Evolutionary conservation across 257 asterid genomes (phyloP).

Genomic region (Ballota nigra): DNA sequence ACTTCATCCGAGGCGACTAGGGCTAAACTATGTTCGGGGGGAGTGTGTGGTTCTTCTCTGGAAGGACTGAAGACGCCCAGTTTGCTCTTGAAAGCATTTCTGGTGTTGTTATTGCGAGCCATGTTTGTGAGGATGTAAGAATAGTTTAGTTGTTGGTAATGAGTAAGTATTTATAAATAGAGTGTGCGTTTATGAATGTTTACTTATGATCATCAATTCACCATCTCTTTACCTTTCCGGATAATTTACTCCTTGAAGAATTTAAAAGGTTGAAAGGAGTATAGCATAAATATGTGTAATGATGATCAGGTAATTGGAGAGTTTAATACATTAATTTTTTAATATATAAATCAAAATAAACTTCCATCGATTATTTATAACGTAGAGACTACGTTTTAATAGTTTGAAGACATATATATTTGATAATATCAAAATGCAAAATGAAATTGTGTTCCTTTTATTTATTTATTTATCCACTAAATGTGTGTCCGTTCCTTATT

Average conservation of each 20-base stretch:
- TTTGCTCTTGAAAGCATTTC: neutral
- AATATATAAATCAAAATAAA: no score
- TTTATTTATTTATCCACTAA: no score
- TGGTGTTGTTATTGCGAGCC: neutral
- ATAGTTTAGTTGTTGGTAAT: neutral
- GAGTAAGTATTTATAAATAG: neutral
- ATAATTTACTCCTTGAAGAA: neutral
- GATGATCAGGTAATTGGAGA: no score
- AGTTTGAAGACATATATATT: no score
- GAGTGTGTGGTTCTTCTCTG: neutral
- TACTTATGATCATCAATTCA: neutral
- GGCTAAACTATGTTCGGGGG: neutral
- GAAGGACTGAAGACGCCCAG: neutral
- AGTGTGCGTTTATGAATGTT: neutral
- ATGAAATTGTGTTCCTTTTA: no score
- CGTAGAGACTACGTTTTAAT: no score
- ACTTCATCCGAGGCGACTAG: neutral
- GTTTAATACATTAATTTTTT: no score
- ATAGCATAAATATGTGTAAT: neutral
- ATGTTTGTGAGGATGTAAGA: neutral
- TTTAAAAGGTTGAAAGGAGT: neutral
- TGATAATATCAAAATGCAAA: no score
- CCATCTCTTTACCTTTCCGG: conserved; percentile 1
- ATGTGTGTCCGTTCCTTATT: no score
- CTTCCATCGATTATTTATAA: no score